Conservation (phyloP, 352 stramenopile species). For the Globisporangium paddicum region DNA sequence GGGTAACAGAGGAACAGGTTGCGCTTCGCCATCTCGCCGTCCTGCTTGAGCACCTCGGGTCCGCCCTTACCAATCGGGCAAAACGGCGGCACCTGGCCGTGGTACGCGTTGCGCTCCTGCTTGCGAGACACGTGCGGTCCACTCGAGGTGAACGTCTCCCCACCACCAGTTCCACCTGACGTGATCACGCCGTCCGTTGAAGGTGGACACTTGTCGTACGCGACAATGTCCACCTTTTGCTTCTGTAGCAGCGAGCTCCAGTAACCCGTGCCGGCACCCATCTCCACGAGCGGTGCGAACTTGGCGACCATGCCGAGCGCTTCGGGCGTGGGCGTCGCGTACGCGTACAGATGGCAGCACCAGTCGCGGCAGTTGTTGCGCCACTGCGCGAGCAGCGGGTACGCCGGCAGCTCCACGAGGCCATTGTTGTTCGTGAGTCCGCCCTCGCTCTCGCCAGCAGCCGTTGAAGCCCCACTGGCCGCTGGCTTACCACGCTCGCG, state of each 20-base stretch:
- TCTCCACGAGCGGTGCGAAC: constrained; percentile 75
- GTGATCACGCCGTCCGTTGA: constrained; percentile 8
- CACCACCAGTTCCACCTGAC: constrained; percentile 11
- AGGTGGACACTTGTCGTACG: constrained; percentile 57
- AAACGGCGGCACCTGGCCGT: constrained; percentile 64
- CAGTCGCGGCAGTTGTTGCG: constrained; percentile 76
- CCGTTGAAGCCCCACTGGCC: not conserved
- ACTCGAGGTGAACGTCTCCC: constrained; percentile 2
- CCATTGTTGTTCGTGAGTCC: constrained; percentile 10
- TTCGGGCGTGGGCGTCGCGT: constrained; percentile 55
- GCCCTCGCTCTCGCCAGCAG: constrained; percentile 2
- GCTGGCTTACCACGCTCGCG: constrained; percentile 31
- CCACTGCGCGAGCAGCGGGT: constrained; percentile 63
- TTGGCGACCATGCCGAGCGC: constrained; percentile 45
- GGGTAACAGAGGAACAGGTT: constrained; percentile 74
- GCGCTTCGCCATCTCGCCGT: constrained; percentile 24
- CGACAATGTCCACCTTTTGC: constrained; percentile 67
- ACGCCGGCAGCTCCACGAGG: constrained; percentile 51
- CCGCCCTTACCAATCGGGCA: constrained; percentile 49
- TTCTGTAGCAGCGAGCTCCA: constrained; percentile 78
- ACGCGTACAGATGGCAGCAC: constrained; percentile 71
- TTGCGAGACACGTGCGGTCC: not conserved
- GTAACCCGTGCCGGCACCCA: constrained; percentile 88
- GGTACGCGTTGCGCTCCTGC: constrained; percentile 42
- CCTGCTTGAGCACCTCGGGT: constrained; percentile 46